phyloP scores from a whole-genome alignment of 768 basidiomycete genomes.

The Astraeus odoratus region DNA sequence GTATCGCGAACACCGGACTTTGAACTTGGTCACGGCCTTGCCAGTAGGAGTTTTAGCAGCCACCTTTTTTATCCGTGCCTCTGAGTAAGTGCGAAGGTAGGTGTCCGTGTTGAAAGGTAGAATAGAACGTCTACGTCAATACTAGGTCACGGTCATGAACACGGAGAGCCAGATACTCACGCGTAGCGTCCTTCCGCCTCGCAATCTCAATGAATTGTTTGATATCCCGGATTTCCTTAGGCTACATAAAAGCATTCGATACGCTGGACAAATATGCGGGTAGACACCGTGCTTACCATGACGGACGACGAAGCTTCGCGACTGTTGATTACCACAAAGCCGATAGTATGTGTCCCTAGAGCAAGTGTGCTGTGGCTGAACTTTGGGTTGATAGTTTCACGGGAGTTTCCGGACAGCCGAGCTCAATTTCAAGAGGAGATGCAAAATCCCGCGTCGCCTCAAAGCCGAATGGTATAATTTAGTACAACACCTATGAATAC shows the following conservation, averaged over 20 bases:
- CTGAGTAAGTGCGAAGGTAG: conserved; percentile 35
- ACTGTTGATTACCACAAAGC: conserved; percentile 1
- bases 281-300: conserved; percentile 18
- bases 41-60: conserved; percentile 57
- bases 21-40: conserved; percentile 92
- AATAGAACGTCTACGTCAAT: not conserved
- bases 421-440: not conserved
- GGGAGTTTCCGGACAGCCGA: conserved; percentile 23
- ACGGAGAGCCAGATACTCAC: conserved; percentile 47
- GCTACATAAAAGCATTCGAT: conserved; percentile 40
- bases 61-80: conserved; percentile 97
- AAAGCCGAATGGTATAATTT: conserved; percentile 16
- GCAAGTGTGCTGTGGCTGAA: conserved; percentile 24
- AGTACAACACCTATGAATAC: conserved; percentile 17
- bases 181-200: conserved; percentile 92
- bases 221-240: conserved; percentile 97
- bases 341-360: not conserved
- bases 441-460: not conserved
- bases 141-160: not conserved
- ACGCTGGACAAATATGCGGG: not conserved
- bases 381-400: conserved; percentile 24
- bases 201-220: conserved; percentile 98
- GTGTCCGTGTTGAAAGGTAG: not conserved
- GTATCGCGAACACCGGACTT: conserved; percentile 93
- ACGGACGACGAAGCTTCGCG: conserved; percentile 11